phyloP scores from a whole-genome alignment of 148 eudicot genomes.

The Diospyros lotus region DNA sequence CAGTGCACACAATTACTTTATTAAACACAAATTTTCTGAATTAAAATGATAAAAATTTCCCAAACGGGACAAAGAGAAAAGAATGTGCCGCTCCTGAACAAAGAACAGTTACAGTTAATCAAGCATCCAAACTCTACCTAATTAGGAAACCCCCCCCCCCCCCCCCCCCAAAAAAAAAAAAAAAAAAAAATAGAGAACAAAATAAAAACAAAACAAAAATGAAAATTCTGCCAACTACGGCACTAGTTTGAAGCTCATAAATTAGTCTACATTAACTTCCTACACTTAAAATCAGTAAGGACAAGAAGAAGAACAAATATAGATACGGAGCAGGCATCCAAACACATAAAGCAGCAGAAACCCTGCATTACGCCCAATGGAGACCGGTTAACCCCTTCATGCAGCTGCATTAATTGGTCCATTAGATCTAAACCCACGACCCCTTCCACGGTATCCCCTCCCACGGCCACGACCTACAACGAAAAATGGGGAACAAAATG shows the following conservation, averaged over 20 bases:
- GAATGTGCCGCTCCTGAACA: conserved; percentile 58
- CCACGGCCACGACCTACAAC: conserved; percentile 71
- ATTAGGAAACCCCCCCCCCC: background rate
- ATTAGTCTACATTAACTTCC: conserved; percentile 42
- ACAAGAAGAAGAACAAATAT: conserved; percentile 25
- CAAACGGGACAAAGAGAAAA: conserved; percentile 2
- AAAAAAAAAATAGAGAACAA: background rate
- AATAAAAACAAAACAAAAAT: conserved; percentile 12
- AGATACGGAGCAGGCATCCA: conserved; percentile 50
- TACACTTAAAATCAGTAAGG: conserved; percentile 34
- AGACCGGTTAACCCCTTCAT: conserved; percentile 36
- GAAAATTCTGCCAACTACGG: conserved; percentile 11
- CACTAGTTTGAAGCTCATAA: conserved; percentile 20
- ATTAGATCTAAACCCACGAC: conserved; percentile 58
- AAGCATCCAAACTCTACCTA: conserved; percentile 19
- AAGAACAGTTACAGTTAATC: conserved; percentile 30
- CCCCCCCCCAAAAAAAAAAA: background rate
- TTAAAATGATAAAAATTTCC: too few relatives aligned
- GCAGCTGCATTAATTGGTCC: conserved; percentile 51
- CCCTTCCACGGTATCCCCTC: conserved; percentile 74
- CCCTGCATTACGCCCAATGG: conserved; percentile 18
- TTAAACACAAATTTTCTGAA: too few relatives aligned
- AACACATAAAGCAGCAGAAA: conserved; percentile 25
- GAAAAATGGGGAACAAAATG: background rate
- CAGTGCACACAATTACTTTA: too few relatives aligned